phyloP scores from a whole-genome alignment of 164 flowering plant species.

The Aristolochia fimbriata region DNA sequence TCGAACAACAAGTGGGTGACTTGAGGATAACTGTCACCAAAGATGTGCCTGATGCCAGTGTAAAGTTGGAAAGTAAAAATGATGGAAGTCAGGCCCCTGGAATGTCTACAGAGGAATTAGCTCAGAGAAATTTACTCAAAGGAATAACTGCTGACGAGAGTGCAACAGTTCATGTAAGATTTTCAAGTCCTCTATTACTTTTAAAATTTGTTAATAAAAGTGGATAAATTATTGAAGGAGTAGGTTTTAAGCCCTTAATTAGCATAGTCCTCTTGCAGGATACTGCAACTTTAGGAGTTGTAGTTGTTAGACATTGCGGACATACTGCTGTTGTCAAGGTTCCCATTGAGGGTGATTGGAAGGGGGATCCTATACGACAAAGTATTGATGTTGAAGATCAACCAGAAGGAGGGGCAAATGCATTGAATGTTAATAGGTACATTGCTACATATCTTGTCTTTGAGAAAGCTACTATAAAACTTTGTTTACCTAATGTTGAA shows the following conservation, averaged over 20 bases:
- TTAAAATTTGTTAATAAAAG: background rate
- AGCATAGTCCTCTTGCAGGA: slow-evolving; percentile 47
- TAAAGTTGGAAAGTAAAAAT: slow-evolving; percentile 58
- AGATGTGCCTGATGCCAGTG: slow-evolving; percentile 67
- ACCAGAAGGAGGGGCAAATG: slow-evolving; percentile 89
- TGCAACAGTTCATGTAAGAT: slow-evolving; percentile 80
- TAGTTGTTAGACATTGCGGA: slow-evolving; percentile 81
- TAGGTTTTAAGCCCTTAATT: slow-evolving; percentile 7
- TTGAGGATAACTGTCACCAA: slow-evolving; percentile 48
- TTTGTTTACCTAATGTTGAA: no score
- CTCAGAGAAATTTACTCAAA: slow-evolving; percentile 73
- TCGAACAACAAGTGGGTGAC: slow-evolving; percentile 66
- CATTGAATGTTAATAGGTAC: slow-evolving; percentile 82
- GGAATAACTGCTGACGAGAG: slow-evolving; percentile 97
- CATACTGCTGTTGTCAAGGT: slow-evolving; percentile 72
- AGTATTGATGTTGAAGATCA: slow-evolving; percentile 75
- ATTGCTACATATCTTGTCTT: background rate
- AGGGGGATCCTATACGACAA: slow-evolving; percentile 33
- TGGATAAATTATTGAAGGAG: background rate
- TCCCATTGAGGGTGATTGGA: slow-evolving; percentile 38
- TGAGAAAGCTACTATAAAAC: no score
- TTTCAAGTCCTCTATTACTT: slow-evolving; percentile 3
- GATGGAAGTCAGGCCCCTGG: slow-evolving; percentile 64
- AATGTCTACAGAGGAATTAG: slow-evolving; percentile 47
- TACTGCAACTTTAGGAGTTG: slow-evolving; percentile 75